A percentile compares a stretch with the other conserved stretches of the same genome.
phyloP scores from a whole-genome alignment of 257 asterid genomes.

The Pogostemon cablin region DNA sequence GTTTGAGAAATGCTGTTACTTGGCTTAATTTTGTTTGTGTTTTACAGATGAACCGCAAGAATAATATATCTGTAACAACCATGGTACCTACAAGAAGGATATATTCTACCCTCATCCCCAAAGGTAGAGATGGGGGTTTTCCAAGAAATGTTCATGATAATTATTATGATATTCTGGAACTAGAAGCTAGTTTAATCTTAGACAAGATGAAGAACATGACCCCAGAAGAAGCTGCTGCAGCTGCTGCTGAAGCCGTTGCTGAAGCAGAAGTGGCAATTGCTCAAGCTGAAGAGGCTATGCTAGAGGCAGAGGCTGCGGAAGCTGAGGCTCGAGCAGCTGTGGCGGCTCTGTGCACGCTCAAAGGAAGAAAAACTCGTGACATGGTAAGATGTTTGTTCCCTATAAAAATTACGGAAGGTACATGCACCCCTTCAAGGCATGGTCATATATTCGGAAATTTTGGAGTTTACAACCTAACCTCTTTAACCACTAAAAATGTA shows the following conservation, averaged over 20 bases:
- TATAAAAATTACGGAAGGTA: not conserved
- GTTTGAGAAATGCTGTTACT: not conserved
- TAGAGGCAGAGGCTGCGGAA: constrained; percentile 71
- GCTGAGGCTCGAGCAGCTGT: constrained; percentile 65
- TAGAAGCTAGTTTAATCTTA: constrained; percentile 44
- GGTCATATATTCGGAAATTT: no score
- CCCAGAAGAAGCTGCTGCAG: constrained; percentile 60
- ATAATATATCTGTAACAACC: constrained; percentile 35
- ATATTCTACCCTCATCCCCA: constrained; percentile 30
- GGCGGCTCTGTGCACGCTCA: constrained; percentile 44
- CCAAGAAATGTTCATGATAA: constrained; percentile 36
- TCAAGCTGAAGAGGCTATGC: constrained; percentile 63
- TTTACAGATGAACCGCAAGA: constrained; percentile 51
- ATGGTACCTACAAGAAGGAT: constrained; percentile 36
- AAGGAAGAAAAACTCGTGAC: constrained; percentile 39
- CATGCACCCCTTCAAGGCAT: no score
- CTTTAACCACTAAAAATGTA: no score
- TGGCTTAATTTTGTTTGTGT: constrained; percentile 11
- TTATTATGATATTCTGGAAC: constrained; percentile 25
- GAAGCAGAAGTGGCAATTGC: constrained; percentile 70
- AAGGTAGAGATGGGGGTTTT: constrained; percentile 40
- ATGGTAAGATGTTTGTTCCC: constrained; percentile 40
- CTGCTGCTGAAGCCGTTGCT: constrained; percentile 66
- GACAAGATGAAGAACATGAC: constrained; percentile 54
- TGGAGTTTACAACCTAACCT: no score